phyloP scores from a whole-genome alignment of 352 stramenopile genomes.

The Phytopythium chamaehyphon region DNA sequence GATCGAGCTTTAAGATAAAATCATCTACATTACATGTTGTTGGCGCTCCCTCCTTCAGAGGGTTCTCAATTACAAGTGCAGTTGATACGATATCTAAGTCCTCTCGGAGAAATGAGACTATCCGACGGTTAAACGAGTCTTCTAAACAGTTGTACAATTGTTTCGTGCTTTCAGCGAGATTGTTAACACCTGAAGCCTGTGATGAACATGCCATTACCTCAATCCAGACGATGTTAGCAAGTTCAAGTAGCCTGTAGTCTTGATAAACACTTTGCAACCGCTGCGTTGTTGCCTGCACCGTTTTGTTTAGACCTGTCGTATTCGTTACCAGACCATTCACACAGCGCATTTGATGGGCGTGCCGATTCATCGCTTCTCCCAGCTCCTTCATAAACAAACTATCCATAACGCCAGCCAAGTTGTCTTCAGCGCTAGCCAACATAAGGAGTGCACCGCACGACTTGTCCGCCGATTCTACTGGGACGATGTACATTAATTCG shows the following conservation, averaged over 20 bases:
- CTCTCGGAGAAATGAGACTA: slow-evolving; percentile 2
- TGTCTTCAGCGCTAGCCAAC: too few relatives aligned
- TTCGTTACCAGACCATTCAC: too few relatives aligned
- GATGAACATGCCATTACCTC: neutral
- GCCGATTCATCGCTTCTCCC: too few relatives aligned
- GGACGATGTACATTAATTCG: too few relatives aligned
- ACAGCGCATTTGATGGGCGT: too few relatives aligned
- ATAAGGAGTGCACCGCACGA: too few relatives aligned
- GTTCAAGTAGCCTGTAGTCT: neutral
- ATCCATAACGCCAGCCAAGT: too few relatives aligned
- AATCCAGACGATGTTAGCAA: slow-evolving; percentile 6
- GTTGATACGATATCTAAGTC: neutral
- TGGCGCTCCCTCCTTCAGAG: neutral
- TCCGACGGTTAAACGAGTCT: neutral
- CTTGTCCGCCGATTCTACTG: too few relatives aligned
- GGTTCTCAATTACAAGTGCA: neutral
- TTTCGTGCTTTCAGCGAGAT: neutral
- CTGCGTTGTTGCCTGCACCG: neutral
- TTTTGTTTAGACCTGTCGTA: too few relatives aligned
- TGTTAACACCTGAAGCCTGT: neutral
- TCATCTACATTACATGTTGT: neutral
- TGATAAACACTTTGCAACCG: neutral
- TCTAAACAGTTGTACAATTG: neutral
- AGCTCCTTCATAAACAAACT: too few relatives aligned
- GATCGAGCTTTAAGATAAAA: neutral